Evolutionary conservation across 139 green algal species (phyloP).

Genomic region (Micractinium sp.): DNA sequence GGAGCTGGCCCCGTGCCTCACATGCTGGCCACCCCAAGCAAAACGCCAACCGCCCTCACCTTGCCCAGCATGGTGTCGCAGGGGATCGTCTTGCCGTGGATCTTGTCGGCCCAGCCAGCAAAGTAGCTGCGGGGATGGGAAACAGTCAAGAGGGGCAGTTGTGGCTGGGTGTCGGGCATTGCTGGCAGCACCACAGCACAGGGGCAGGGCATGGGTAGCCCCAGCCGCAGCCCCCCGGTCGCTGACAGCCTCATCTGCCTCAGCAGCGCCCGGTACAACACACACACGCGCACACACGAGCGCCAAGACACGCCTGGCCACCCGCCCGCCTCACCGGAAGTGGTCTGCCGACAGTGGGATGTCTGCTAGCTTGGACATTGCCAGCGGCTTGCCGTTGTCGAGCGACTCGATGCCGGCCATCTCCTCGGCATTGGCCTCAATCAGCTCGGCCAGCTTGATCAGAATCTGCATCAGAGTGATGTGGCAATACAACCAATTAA

Average conservation of each 20-base stretch:
- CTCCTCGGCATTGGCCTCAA: slow-evolving; percentile 65
- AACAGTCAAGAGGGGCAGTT: background rate
- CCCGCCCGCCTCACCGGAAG: slow-evolving; percentile 37
- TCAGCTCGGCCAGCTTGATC: slow-evolving; percentile 64
- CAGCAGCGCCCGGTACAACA: too few species aligned
- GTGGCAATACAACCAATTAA: background rate
- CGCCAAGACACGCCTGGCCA: too few species aligned
- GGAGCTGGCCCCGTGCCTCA: too few species aligned
- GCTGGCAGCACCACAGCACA: too few species aligned
- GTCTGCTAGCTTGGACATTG: slow-evolving; percentile 36
- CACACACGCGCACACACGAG: too few species aligned
- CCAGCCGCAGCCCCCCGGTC: too few species aligned
- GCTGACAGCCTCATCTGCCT: too few species aligned
- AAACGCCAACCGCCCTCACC: too few species aligned
- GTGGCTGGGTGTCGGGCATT: too few species aligned
- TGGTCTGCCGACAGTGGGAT: slow-evolving; percentile 61
- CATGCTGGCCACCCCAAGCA: too few species aligned
- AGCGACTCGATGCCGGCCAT: slow-evolving; percentile 67
- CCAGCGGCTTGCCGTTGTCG: slow-evolving; percentile 77
- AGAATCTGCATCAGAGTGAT: slow-evolving; percentile 28
- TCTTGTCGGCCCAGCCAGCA: slow-evolving; percentile 77
- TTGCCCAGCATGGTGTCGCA: slow-evolving; percentile 44
- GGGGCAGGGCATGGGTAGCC: too few species aligned
- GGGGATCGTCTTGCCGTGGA: slow-evolving; percentile 72
- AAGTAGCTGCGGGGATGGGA: slow-evolving; percentile 47